A percentile compares a stretch with the other conserved stretches of the same genome.
These are phyloP conservation scores for Schwanniomyces polymorphus DNA, from an alignment of 805 yeast genomes.

Conservation along the genomic window DNA sequence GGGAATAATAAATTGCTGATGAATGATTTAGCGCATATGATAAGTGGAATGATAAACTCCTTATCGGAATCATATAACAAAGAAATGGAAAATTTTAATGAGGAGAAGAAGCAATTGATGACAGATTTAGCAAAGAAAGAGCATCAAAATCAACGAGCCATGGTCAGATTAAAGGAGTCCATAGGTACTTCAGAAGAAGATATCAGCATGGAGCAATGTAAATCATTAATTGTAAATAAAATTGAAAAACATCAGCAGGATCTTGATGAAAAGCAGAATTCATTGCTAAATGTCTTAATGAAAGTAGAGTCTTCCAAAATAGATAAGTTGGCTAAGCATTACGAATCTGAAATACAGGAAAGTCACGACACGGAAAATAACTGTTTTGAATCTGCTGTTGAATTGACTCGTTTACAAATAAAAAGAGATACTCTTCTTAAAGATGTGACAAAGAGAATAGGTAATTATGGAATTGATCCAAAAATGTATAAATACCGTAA, in stretches of 20 bases:
- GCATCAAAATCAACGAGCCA: slow-evolving; percentile 37
- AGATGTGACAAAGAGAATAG: slow-evolving; percentile 49
- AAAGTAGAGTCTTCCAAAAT: slow-evolving; percentile 46
- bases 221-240: slow-evolving; percentile 16
- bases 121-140: slow-evolving; percentile 53
- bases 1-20: slow-evolving; percentile 23
- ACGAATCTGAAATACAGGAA: slow-evolving; percentile 19
- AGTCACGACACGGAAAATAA: slow-evolving; percentile 12
- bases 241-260: slow-evolving; percentile 12
- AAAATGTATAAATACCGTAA: slow-evolving; percentile 75
- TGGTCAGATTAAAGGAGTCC: slow-evolving; percentile 23
- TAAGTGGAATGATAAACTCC: slow-evolving; percentile 45
- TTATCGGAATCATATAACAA: slow-evolving; percentile 55
- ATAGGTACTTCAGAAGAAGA: slow-evolving; percentile 25
- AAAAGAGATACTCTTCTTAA: slow-evolving; percentile 43
- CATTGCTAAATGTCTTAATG: slow-evolving; percentile 28
- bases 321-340: slow-evolving; percentile 45
- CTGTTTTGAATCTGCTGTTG: slow-evolving; percentile 16
- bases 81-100: slow-evolving; percentile 41
- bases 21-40: slow-evolving; percentile 34
- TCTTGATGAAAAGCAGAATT: slow-evolving; percentile 18
- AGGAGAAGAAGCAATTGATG: slow-evolving; percentile 18
- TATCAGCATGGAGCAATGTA: slow-evolving; percentile 25
- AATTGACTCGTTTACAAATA: slow-evolving; percentile 53
- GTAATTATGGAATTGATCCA: slow-evolving; percentile 45